These are phyloP conservation scores for California macrophylla DNA, from an alignment of 441 rosid species.

Conservation along the genomic window DNA sequence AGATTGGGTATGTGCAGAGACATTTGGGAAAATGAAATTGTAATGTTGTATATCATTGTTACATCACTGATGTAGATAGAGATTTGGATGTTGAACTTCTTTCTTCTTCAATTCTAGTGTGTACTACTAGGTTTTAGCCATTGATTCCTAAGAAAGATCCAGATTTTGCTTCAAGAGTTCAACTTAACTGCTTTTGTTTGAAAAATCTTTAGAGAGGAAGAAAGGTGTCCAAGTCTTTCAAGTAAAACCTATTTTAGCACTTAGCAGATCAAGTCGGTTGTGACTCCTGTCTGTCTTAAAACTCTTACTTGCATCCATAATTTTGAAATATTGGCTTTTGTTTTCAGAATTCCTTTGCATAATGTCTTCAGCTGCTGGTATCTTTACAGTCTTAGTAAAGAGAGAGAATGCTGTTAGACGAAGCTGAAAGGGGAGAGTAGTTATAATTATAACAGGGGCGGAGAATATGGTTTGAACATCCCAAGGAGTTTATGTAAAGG, in stretches of 20 bases:
- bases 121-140: conserved; percentile 1
- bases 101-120: neutral
- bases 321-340: neutral
- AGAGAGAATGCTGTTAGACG: neutral
- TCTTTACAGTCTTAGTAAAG: neutral
- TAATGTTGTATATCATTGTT: neutral
- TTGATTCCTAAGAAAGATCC: neutral
- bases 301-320: neutral
- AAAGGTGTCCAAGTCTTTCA: neutral
- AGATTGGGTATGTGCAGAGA: neutral
- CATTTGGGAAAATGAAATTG: neutral
- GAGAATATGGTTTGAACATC: neutral
- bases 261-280: neutral
- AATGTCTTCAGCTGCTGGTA: neutral
- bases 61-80: neutral
- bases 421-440: neutral
- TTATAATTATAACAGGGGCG: neutral
- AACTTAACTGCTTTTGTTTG: neutral
- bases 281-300: neutral
- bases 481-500: neutral
- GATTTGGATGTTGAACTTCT: neutral
- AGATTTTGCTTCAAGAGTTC: neutral
- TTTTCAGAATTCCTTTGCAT: neutral
- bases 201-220: neutral
- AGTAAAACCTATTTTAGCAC: neutral